phyloP scores from a whole-genome alignment of 2,329 filamentous ascomycete genomes.

The Epichloe aotearoae region DNA sequence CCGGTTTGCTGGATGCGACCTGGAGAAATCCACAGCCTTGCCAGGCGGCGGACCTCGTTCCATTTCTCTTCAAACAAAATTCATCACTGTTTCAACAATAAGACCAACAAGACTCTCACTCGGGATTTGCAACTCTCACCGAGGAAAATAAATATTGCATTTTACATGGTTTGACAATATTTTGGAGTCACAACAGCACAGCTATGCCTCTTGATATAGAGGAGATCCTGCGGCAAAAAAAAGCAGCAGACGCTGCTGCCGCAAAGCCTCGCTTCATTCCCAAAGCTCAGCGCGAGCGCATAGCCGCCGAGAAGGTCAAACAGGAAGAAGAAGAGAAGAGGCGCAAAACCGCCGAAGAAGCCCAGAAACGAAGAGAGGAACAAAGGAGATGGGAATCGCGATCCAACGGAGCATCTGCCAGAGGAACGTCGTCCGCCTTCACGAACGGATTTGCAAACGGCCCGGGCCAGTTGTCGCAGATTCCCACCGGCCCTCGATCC shows the following conservation, averaged over 20 bases:
- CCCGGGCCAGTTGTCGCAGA: slow-evolving; percentile 9
- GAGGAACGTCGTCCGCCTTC: slow-evolving; percentile 8
- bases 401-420: slow-evolving; percentile 11
- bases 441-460: slow-evolving; percentile 14
- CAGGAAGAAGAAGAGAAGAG: slow-evolving; percentile 52
- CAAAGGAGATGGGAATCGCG: slow-evolving; percentile 23
- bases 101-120: too few species aligned
- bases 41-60: not conserved
- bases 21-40: slow-evolving; percentile 7
- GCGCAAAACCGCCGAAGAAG: slow-evolving; percentile 38
- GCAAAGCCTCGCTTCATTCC: slow-evolving; percentile 81
- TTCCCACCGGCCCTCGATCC: slow-evolving; percentile 62
- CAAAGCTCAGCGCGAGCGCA: slow-evolving; percentile 66
- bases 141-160: too few species aligned
- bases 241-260: slow-evolving; percentile 69
- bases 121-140: too few species aligned
- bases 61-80: not conserved
- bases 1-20: not conserved
- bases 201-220: slow-evolving; percentile 58
- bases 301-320: slow-evolving; percentile 65
- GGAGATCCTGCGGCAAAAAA: slow-evolving; percentile 72
- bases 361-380: slow-evolving; percentile 61
- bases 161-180: not conserved
- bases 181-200: not conserved
- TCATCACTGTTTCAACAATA: too few species aligned